Percentiles rank a stretch among this genome's conserved stretches.
Evolutionary conservation across 108 stramenopile genomes (phyloP).

Genomic region (Cylindrotheca fusiformis): DNA sequence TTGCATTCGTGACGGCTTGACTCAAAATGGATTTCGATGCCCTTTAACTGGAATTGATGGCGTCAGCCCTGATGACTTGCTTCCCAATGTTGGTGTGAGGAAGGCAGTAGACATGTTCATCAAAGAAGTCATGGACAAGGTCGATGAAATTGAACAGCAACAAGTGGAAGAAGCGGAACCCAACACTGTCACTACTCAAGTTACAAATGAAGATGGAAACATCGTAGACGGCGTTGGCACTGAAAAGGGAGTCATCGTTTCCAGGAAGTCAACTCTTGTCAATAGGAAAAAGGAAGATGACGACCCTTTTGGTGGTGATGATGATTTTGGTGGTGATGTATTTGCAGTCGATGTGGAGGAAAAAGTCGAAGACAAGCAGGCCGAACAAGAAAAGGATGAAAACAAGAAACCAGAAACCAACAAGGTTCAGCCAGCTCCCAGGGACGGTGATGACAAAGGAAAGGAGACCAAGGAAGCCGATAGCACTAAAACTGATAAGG

Average conservation of each 20-base stretch:
- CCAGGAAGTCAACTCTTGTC: slow-evolving; percentile 38
- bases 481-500: slow-evolving; percentile 11
- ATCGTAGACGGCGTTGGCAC: slow-evolving; percentile 53
- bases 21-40: slow-evolving; percentile 76
- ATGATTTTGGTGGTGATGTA: slow-evolving; percentile 86
- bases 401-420: slow-evolving; percentile 8
- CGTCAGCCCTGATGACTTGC: slow-evolving; percentile 81
- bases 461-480: neutral
- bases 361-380: slow-evolving; percentile 28
- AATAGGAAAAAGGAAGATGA: slow-evolving; percentile 40
- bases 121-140: slow-evolving; percentile 71
- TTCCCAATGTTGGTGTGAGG: slow-evolving; percentile 71
- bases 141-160: slow-evolving; percentile 74
- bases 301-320: slow-evolving; percentile 63
- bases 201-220: slow-evolving; percentile 19
- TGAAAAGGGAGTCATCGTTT: slow-evolving; percentile 60
- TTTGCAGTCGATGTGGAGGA: slow-evolving; percentile 70
- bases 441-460: slow-evolving; percentile 17
- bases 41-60: slow-evolving; percentile 82
- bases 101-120: slow-evolving; percentile 81
- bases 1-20: slow-evolving; percentile 78
- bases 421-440: neutral
- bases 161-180: slow-evolving; percentile 52
- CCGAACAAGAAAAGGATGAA: slow-evolving; percentile 17
- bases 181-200: slow-evolving; percentile 13